Evolutionary conservation across 2,329 filamentous ascomycete species (phyloP).

Genomic region (Aspergillus fumigatus): DNA sequence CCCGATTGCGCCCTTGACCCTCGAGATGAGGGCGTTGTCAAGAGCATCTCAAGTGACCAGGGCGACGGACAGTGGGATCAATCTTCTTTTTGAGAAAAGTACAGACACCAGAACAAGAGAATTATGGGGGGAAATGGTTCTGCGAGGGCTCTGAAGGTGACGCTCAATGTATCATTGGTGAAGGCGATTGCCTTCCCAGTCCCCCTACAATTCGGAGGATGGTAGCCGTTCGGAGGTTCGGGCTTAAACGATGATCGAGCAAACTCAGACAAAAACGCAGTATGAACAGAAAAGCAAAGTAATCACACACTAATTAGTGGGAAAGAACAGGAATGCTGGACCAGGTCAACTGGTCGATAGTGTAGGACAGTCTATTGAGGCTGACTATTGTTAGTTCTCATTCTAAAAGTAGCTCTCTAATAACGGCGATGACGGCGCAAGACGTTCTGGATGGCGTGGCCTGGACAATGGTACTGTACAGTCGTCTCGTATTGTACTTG

Average conservation of each 20-base stretch:
- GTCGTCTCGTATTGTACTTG: not conserved
- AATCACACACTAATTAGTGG: not conserved
- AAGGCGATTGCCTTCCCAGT: not conserved
- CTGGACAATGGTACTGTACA: not conserved
- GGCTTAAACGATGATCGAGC: not conserved
- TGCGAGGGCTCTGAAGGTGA: conserved; percentile 6
- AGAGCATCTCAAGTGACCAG: conserved; percentile 13
- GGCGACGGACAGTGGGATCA: not conserved
- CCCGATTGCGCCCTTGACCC: conserved; percentile 10
- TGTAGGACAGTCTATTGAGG: not conserved
- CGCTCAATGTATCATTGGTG: conserved; percentile 14
- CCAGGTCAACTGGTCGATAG: not conserved
- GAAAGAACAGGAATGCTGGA: not conserved
- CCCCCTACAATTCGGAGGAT: not conserved
- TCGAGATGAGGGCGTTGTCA: conserved; percentile 12
- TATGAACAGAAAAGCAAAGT: not conserved
- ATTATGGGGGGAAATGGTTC: conserved; percentile 2
- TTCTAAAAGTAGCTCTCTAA: not conserved
- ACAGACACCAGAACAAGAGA: not conserved
- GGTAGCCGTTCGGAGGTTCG: not conserved
- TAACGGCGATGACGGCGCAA: not conserved
- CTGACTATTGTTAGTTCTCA: not conserved
- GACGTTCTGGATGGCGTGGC: not conserved
- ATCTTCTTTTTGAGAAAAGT: not conserved
- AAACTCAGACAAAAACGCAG: not conserved